Base-by-base conservation (phyloP, 495 filamentous ascomycete species). In the Mycothermus thermophilus region DNA sequence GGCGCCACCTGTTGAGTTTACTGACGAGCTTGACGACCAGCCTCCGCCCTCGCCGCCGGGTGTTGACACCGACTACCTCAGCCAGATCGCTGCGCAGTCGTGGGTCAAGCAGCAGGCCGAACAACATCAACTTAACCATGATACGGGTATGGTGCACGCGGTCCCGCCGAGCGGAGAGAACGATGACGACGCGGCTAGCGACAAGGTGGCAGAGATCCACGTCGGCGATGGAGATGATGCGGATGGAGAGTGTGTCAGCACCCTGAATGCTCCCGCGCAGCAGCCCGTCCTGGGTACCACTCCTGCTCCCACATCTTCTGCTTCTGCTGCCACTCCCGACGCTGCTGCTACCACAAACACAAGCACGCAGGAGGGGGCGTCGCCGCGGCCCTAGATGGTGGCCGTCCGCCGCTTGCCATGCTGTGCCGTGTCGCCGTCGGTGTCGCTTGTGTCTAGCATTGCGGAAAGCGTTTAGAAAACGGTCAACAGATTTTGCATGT, bases 181-280 rank as follows among this genome's bases (percentile, higher is more conserved):
- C 4, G 54, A 44, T 26, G 38, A 46, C 16, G 50, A 54, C 25
- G 47, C 40, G 17, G 60, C 55, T 15, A 63, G 55, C 32, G 53
- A 57, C 27, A 49, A 43, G 35, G 64, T 64, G 4, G 51, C 60
- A 6, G 64, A 68, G 44, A 68, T 68, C 11, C 62, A 60, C 29
- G 40, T 68, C 7, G 57, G 54, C 21, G 59, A 58, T 19, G 50
- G 51, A 11, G 36, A 43, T 5, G 42, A 46, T n/a, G n/a, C n/a
- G n/a, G 11, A 25, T 25, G 22, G 11, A 25, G 6, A 25, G 6
- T 25, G 11, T 11, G 22, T 25, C 22, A 11, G 11, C 22, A 6
- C n/a, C n/a, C n/a, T n/a, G n/a, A n/a, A n/a, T n/a, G n/a, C n/a
- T n/a, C n/a, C n/a, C n/a, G n/a, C n/a, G n/a, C n/a, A n/a, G n/a